Base-by-base conservation (phyloP, 768 basidiomycete genomes). In the Coprinopsis sp. region DNA sequence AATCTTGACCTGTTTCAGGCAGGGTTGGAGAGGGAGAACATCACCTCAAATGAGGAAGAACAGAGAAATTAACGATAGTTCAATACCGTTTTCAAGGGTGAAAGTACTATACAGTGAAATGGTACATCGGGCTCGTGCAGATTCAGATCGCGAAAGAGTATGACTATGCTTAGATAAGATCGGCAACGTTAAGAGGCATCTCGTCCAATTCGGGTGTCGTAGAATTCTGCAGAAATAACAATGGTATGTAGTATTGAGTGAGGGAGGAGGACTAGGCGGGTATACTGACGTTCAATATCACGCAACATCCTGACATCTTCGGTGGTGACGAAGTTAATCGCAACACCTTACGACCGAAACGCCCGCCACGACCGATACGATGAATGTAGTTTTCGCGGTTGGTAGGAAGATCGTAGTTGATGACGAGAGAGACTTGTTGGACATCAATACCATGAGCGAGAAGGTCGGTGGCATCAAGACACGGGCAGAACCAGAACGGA, bases 301-400 rank as follows among this genome's bases (percentile, higher is more conserved):
- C 91, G 77, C 57, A 95, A 69, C 83, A 89, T 91, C 64, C 81
- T 67, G 36, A 96, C 88, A 65, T 97, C 95, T 54, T 96, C 92
- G 28, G 87, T 88, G 47, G 93, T 93, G 37, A 95, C 92, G 65
- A 97, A 96, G 74, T 93, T 93, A 74, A 93, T 93, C 51, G 89
- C 91, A 58, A 93, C 92, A 66, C 91, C 91, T 95, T 95, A 51
- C 92, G 85, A 57, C 93, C 93, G 68, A 95, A 97, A 61, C 95
- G 89, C 52, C 95, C 95, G 49, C 89, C 89, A 67, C 95, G 88
- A 62, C 95, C 95, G 58, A 98, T 95, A 61, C 95, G 84, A 73
- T 97, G 92, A 54, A 98, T 89, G 71, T 98, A 98, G 74, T 94
- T 95, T 73, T 98, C 95, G 55, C 94, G 83, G 73, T 91, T 93